A percentile compares a stretch with the other conserved stretches of the same genome.
These are phyloP conservation scores for Aspergillus aculeatinus DNA, from an alignment of 2,329 filamentous ascomycete genomes.

Conservation along the genomic window DNA sequence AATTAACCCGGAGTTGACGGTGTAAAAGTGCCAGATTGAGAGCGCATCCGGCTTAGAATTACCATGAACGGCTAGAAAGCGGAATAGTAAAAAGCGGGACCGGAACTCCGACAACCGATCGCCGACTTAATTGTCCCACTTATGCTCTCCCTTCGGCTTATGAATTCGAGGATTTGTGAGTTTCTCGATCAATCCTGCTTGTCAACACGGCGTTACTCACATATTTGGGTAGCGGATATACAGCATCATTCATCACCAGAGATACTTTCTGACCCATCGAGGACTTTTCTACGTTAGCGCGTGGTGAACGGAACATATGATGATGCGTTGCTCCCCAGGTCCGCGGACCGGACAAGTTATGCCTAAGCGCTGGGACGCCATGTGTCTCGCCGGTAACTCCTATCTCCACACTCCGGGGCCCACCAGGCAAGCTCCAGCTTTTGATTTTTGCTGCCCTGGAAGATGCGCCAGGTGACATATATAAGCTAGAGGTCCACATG, in stretches of 20 bases:
- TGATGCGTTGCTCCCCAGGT: background rate
- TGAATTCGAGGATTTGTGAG: background rate
- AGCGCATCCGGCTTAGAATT: background rate
- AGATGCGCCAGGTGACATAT: background rate
- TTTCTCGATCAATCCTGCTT: background rate
- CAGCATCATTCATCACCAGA: too few species aligned
- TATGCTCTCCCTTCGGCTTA: background rate
- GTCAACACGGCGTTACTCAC: too few species aligned
- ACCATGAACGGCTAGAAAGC: background rate
- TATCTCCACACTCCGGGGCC: background rate
- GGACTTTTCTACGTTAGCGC: background rate
- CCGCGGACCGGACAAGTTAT: background rate
- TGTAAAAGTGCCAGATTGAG: background rate
- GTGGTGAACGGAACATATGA: background rate
- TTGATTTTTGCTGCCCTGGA: background rate
- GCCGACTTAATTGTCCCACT: background rate
- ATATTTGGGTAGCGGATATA: too few species aligned
- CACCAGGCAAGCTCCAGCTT: background rate
- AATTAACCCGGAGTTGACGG: background rate
- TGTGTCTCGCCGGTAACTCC: background rate
- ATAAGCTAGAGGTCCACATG: background rate
- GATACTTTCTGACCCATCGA: too few species aligned
- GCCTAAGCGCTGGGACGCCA: background rate
- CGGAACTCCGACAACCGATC: background rate
- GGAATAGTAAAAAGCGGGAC: background rate